These are phyloP conservation scores for Nannizzia gypsea DNA, from an alignment of 2,329 filamentous ascomycete species.

Conservation along the genomic window DNA sequence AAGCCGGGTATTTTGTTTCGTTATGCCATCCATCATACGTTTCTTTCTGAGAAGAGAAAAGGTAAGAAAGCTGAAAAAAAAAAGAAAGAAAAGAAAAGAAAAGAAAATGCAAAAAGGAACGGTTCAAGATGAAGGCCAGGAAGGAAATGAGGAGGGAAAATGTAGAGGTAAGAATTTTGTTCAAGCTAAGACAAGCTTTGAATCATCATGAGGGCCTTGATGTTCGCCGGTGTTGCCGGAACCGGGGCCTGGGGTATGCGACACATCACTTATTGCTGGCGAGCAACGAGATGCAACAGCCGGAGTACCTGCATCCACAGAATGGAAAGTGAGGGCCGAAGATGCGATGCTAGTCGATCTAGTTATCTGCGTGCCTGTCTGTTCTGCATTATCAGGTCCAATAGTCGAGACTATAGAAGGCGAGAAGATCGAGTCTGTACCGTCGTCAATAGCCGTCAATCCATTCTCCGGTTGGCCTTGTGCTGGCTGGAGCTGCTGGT, in stretches of 20 bases:
- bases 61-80: not conserved
- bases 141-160: not conserved
- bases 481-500: conserved; percentile 23
- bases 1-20: conserved; percentile 2
- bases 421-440: not conserved
- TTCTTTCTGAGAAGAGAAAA: not conserved
- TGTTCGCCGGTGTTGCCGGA: not conserved
- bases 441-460: not conserved
- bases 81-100: not conserved
- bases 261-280: not conserved
- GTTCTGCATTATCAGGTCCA: not conserved
- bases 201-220: not conserved
- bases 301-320: not conserved
- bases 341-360: not conserved
- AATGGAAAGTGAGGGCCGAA: not conserved
- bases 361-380: not conserved
- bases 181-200: not conserved
- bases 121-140: not conserved
- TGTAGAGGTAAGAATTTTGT: not conserved
- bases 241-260: not conserved
- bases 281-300: not conserved
- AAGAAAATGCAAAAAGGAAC: not conserved
- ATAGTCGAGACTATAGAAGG: not conserved
- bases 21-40: conserved; percentile 2
- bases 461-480: not conserved